These are phyloP conservation scores for Nyctanthes arbortristis DNA, from an alignment of 257 asterid genomes.

Conservation along the genomic window DNA sequence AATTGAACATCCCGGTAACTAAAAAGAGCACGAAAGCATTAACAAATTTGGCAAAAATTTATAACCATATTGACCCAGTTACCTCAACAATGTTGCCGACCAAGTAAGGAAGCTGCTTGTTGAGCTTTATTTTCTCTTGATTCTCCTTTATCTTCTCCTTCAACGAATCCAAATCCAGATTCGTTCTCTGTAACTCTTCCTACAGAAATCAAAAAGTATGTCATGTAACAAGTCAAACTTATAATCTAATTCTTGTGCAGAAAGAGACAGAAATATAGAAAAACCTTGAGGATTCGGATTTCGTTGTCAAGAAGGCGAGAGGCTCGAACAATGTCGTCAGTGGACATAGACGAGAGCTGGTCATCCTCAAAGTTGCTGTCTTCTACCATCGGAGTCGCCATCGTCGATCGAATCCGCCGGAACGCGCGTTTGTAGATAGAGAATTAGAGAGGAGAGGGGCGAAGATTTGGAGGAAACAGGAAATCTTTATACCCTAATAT, in stretches of 20 bases:
- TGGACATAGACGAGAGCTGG: slow-evolving; percentile 72
- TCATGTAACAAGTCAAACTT: background rate
- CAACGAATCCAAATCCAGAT: slow-evolving; percentile 73
- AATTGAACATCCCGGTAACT: slow-evolving; percentile 3
- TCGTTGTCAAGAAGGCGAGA: slow-evolving; percentile 92
- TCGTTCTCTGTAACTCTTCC: slow-evolving; percentile 87
- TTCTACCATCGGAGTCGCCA: slow-evolving; percentile 90
- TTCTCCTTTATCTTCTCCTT: slow-evolving; percentile 85
- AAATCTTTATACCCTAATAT: background rate
- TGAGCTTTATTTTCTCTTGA: slow-evolving; percentile 83
- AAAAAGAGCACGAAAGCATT: background rate
- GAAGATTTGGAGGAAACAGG: background rate
- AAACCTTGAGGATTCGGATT: slow-evolving; percentile 76
- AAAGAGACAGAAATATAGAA: background rate
- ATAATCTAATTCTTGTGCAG: background rate
- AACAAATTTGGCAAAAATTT: background rate
- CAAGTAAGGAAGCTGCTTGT: slow-evolving; percentile 89
- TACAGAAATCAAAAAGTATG: slow-evolving; percentile 10
- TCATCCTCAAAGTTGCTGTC: slow-evolving; percentile 79
- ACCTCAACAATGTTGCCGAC: slow-evolving; percentile 95
- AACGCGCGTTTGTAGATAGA: background rate
- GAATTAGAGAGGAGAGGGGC: background rate
- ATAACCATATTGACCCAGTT: slow-evolving; percentile 2
- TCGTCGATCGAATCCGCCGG: slow-evolving; percentile 20
- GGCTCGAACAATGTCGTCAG: slow-evolving; percentile 78